Evolutionary conservation across 768 basidiomycete genomes (phyloP), one percentile per base, ranked within the genome.

Genomic region (Lanmaoa pseudosensibilis): DNA sequence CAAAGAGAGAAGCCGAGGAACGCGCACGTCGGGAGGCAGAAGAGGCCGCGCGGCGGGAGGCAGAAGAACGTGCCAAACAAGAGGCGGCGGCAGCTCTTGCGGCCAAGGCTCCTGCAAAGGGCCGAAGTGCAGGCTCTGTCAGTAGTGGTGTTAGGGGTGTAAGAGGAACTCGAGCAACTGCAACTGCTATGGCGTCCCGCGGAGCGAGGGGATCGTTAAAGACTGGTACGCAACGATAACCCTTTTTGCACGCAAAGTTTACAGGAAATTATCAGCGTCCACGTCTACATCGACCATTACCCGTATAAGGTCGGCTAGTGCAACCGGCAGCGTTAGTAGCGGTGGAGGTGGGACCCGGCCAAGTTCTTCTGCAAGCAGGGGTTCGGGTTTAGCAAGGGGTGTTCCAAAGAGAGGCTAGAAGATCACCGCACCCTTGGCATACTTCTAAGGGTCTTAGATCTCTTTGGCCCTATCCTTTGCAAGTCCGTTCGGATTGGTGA

Each of bases 61-160:
- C 73, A 7, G 80, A 81, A 59, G 82, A 80, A 59, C 76, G 76
- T 50, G 77, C 70, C 18, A 80, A 78, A 62, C 74, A 74, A 21
- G 84, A 85, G 59, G 77, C 80, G 27, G 71, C 73, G 12, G 61
- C 59, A 75, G 82, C 68, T 69, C 73, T 60, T 45, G 57, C 41
- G 0, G 51, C 61, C 41, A 73, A 70, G 41, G 49, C 53, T 13
- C 57, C 65, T n/a, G 27, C 56, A 16, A 71, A 52, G 73, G 25
- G 82, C 78, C 76, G 78, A 36, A 82, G 85, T 53, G 77, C 73
- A 41, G 74, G 70, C 38, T 62, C 69, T 6, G 65, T 68, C 45
- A 76, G 82, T 23, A 87, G 88, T 34, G 81, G 83, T 16, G 81
- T 89, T 3, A 73, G 87, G 64, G 90, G 89, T 9, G 84, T 89